Base-by-base conservation (phyloP, 352 stramenopile species). In the Phytophthora podocarpi region DNA sequence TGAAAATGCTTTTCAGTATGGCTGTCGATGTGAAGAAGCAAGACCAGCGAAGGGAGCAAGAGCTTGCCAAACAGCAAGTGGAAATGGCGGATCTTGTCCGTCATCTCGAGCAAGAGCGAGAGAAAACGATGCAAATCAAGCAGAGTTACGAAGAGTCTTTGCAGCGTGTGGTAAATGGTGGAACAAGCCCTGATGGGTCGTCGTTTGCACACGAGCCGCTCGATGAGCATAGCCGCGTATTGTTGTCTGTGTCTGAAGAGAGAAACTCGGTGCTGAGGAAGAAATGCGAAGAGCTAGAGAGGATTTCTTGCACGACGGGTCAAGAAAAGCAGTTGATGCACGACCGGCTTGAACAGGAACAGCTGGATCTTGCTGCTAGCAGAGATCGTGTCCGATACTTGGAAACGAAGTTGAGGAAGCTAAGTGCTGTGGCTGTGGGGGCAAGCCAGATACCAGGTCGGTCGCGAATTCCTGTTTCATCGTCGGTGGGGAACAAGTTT, bases 1-100 rank as follows among this genome's bases (percentile, higher is more conserved):
- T 96, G 23, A 92, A 93, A 51, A 89, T 92, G 73, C 62, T 96
- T 39, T 96, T 96, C 46, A 61, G 82, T 20, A 95, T 93, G 83
- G 85, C 87, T n/a, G 84, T 96, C 0, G 80, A 93, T 53, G 80
- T 93, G 42, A 93, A 93, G 53, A 95, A 93, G 50, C 77, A 94
- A 50, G 84, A 94, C n/a, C 82, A 94, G 43, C 59, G 70, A 3
- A 93, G 89, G 49, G 85, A 95, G 40, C 81, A 90, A 36, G 78
- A 92, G 24, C 62, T 94, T 42, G 76, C 80, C 8, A 93, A 89
- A 45, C 74, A 89, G 30, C 73, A 91, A 52, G 79, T 94, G 15
- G 80, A 90, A 49, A 79, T 92, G 54, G 71, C 42, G 9, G 85
- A 95, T 20, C 72, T 94, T 47, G 50, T 64, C 23, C 74, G 57